These are phyloP conservation scores for Mycena floridula DNA, from an alignment of 768 basidiomycete species.

Conservation along the genomic window DNA sequence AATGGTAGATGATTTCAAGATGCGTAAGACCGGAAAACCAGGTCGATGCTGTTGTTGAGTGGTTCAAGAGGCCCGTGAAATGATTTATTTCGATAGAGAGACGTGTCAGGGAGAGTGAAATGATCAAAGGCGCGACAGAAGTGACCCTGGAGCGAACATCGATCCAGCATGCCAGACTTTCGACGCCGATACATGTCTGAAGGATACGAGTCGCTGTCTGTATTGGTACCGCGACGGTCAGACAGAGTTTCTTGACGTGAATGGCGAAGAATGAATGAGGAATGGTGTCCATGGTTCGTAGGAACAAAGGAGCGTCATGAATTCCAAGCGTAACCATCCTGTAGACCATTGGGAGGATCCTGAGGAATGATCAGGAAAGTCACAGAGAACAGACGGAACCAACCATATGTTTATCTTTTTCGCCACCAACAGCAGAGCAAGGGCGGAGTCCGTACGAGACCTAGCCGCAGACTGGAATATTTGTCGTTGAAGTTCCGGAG, in stretches of 20 bases:
- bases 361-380: conserved; percentile 8
- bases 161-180: conserved; percentile 33
- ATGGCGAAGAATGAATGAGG: conserved; percentile 28
- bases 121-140: conserved; percentile 17
- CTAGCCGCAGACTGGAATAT: conserved; percentile 29
- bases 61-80: conserved; percentile 17
- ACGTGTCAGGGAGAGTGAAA: conserved; percentile 21
- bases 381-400: conserved; percentile 7
- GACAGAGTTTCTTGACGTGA: conserved; percentile 32
- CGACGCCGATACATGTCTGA: conserved; percentile 28
- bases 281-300: conserved; percentile 26
- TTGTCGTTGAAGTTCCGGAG: conserved; percentile 33
- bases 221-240: conserved; percentile 26
- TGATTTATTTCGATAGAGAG: conserved; percentile 30
- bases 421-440: conserved; percentile 29
- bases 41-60: conserved; percentile 4
- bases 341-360: conserved; percentile 35
- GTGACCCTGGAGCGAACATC: conserved; percentile 15
- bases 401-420: conserved; percentile 28
- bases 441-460: conserved; percentile 18
- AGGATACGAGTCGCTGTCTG: conserved; percentile 25
- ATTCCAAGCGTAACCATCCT: conserved; percentile 28
- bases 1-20: conserved; percentile 29
- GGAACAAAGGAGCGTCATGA: conserved; percentile 25
- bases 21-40: conserved; percentile 28